Percentiles rank a stretch among this genome's conserved stretches.
phyloP scores from a whole-genome alignment of 2,329 filamentous ascomycete species.

The Monilinia fructigena region DNA sequence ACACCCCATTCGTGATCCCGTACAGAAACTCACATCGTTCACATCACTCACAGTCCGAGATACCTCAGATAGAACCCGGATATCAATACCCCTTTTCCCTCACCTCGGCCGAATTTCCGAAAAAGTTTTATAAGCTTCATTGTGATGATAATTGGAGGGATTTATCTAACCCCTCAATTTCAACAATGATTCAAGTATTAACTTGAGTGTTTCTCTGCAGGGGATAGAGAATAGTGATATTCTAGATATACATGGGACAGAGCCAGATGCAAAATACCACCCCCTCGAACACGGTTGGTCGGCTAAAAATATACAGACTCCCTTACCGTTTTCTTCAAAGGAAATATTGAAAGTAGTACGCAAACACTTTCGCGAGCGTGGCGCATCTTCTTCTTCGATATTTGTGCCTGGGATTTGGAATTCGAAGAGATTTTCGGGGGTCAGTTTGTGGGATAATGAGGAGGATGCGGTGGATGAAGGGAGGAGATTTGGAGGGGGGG shows the following conservation, averaged over 20 bases:
- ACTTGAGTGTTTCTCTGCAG: too few species aligned
- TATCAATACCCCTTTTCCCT: neutral
- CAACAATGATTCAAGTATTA: too few species aligned
- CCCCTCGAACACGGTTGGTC: neutral
- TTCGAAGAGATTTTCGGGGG: neutral
- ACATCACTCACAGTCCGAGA: neutral
- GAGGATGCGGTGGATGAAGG: constrained; percentile 3
- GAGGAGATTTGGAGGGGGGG: too few species aligned
- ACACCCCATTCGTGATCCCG: accelerated
- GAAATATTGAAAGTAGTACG: neutral
- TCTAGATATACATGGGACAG: too few species aligned
- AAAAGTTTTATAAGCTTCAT: neutral
- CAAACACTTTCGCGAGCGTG: neutral
- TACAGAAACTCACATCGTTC: neutral
- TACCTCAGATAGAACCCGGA: neutral
- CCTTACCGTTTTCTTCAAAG: neutral
- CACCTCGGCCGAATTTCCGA: neutral
- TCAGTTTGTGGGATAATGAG: neutral
- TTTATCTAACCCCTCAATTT: neutral
- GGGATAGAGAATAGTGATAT: neutral
- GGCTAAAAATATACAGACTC: neutral
- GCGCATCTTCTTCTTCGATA: neutral
- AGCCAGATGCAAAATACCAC: neutral
- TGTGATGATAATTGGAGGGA: neutral
- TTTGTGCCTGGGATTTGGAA: constrained; percentile 6